Base-by-base conservation (phyloP, 1,139 yeast genomes). In the Suhomyces choctaworum region DNA sequence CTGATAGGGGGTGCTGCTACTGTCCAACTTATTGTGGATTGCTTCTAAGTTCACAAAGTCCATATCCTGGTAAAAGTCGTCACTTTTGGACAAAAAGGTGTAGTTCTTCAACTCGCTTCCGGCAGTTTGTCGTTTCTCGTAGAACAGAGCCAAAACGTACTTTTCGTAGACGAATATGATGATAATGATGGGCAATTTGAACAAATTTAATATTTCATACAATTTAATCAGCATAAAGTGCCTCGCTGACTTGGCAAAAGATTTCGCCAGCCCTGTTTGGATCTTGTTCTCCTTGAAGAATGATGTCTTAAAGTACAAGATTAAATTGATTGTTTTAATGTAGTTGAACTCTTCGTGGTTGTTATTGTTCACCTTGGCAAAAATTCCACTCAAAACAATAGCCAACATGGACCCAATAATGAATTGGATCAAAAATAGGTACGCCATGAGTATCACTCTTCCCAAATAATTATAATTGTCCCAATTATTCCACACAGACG, bases 401-500 rank as follows among this genome's bases (percentile, higher is more conserved):
- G 81, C 80, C 34, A 78, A 62, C 37, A 79, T 76, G 1, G 83
- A 76, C 12, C 79, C 65, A 11, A 79, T 70, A 30, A 79, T 72
- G 46, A 77, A 79, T 40, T 78, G 81, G 35, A 78, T 74, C 44
- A 78, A 62, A 43, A 78, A 78, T 30, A 78, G 61, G 48, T 76
- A 79, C 16, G 76, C 66, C 54, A 78, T 64, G 42, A 76, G 71
- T 22, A 76, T 66, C 9, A 60, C 49, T 32, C 74, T 64, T 2
- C 84, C 84, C 23, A 77, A 54, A 3, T 60, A 50, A 31, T 77
- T 72, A 48, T 72, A 78, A 39, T 66, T 62, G 29, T 66, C 62
- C 82, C 82, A 77, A 42, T 74, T 73, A 33, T 70, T 66, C 84
- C 84, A 79, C 1, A 78, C 82, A 0, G 81, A 76, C 0, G 83